Conservation (phyloP, 495 filamentous ascomycete species). For the Friedmanniomyces simplex region DNA sequence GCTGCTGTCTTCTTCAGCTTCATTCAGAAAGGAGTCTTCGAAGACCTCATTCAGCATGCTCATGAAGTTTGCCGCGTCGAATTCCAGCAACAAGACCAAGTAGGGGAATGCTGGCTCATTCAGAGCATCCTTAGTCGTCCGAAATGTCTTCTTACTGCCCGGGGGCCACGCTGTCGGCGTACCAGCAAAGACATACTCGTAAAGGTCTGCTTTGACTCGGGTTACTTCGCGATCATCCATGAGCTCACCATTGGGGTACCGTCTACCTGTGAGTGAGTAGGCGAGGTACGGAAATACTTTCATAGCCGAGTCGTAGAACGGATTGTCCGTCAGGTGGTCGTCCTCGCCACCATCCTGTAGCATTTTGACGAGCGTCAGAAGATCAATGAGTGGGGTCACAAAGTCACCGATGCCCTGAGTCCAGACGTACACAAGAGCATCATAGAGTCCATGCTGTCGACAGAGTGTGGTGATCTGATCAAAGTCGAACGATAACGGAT, state of each 20-base stretch:
- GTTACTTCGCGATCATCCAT: slow-evolving; percentile 58
- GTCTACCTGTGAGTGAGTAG: slow-evolving; percentile 78
- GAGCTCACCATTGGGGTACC: slow-evolving; percentile 75
- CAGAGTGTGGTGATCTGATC: slow-evolving; percentile 87
- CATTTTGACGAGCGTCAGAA: slow-evolving; percentile 60
- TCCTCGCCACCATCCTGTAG: slow-evolving; percentile 42
- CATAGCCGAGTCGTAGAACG: slow-evolving; percentile 49
- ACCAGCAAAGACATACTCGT: slow-evolving; percentile 86
- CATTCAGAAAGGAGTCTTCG: slow-evolving; percentile 87
- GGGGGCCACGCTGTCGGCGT: slow-evolving; percentile 57
- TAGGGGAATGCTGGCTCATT: slow-evolving; percentile 67
- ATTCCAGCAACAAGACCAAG: slow-evolving; percentile 71
- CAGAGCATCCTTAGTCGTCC: slow-evolving; percentile 39
- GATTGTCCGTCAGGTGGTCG: slow-evolving; percentile 28
- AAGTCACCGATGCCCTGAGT: slow-evolving; percentile 82
- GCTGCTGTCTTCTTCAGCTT: slow-evolving; percentile 45
- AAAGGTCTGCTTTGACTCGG: slow-evolving; percentile 74
- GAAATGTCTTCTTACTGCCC: slow-evolving; percentile 41
- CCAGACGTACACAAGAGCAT: slow-evolving; percentile 96
- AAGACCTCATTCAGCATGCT: slow-evolving; percentile 97
- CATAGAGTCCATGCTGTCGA: slow-evolving; percentile 81
- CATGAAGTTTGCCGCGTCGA: slow-evolving; percentile 82
- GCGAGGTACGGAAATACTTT: slow-evolving; percentile 95
- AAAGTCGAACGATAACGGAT: slow-evolving; percentile 83
- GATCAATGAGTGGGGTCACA: slow-evolving; percentile 77